phyloP scores from a whole-genome alignment of 768 basidiomycete genomes.

The Suillus weaverae region DNA sequence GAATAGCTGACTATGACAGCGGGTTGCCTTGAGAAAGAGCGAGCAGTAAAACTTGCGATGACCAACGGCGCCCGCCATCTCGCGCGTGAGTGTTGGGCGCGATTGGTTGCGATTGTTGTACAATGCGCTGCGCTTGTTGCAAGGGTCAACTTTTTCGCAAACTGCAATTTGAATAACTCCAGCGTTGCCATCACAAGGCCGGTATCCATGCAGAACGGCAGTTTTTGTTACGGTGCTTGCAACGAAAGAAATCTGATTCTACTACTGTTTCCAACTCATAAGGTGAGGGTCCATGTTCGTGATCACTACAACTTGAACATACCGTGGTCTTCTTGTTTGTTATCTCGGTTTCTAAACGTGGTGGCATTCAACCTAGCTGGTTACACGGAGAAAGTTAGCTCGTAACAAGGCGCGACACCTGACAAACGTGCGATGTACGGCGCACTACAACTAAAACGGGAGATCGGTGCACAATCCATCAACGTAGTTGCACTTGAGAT shows the following conservation, averaged over 20 bases:
- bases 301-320: background rate
- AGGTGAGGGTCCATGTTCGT: background rate
- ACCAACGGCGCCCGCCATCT: no score
- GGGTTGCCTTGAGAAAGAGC: no score
- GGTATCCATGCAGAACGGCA: background rate
- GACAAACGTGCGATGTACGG: background rate
- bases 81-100: no score
- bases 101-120: no score
- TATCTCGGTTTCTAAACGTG: background rate
- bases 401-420: background rate
- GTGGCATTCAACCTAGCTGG: background rate
- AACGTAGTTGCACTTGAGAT: background rate
- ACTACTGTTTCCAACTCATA: background rate
- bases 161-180: background rate
- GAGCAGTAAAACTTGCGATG: no score
- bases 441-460: background rate
- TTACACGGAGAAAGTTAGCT: no score
- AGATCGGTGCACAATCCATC: no score
- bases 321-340: slow-evolving; percentile 1
- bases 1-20: no score
- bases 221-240: background rate
- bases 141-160: no score
- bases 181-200: background rate
- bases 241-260: background rate
- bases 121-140: no score